These are phyloP conservation scores for Neofusicoccum parvum DNA, from an alignment of 2,329 filamentous ascomycete species.

Conservation along the genomic window DNA sequence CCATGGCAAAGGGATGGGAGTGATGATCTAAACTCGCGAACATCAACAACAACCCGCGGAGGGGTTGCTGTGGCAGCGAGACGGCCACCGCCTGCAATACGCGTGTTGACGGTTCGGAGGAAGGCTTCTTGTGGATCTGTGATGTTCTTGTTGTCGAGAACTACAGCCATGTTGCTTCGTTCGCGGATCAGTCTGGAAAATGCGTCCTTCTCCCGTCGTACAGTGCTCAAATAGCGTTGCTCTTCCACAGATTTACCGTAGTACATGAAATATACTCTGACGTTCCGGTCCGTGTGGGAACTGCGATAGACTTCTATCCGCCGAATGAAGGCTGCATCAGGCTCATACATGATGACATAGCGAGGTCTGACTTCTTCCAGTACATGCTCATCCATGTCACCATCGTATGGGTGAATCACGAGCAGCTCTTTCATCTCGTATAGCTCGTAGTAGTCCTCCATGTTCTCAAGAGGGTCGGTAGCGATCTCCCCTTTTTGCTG, in stretches of 20 bases:
- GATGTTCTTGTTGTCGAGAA: slow-evolving; percentile 70
- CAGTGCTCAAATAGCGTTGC: slow-evolving; percentile 84
- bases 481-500: slow-evolving; percentile 75
- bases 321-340: slow-evolving; percentile 90
- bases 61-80: slow-evolving; percentile 82
- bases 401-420: slow-evolving; percentile 89
- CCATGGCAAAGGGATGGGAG: slow-evolving; percentile 90
- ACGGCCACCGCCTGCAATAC: slow-evolving; percentile 90
- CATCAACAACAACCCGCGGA: slow-evolving; percentile 89
- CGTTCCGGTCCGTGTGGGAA: slow-evolving; percentile 84
- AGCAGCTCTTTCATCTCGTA: slow-evolving; percentile 90
- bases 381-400: slow-evolving; percentile 94
- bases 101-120: slow-evolving; percentile 91
- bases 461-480: slow-evolving; percentile 80
- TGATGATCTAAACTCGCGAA: slow-evolving; percentile 92
- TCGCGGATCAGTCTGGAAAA: slow-evolving; percentile 96
- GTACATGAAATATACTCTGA: slow-evolving; percentile 95
- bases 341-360: slow-evolving; percentile 99
- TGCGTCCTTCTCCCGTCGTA: slow-evolving; percentile 93
- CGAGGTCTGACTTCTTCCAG: slow-evolving; percentile 90
- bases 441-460: slow-evolving; percentile 89
- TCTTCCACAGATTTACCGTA: slow-evolving; percentile 95
- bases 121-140: slow-evolving; percentile 90
- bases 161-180: slow-evolving; percentile 88
- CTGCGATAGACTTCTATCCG: slow-evolving; percentile 94